Evolutionary conservation across 371 early-diverging fungal genomes (phyloP).

Genomic region (Funneliformis caledonium): DNA sequence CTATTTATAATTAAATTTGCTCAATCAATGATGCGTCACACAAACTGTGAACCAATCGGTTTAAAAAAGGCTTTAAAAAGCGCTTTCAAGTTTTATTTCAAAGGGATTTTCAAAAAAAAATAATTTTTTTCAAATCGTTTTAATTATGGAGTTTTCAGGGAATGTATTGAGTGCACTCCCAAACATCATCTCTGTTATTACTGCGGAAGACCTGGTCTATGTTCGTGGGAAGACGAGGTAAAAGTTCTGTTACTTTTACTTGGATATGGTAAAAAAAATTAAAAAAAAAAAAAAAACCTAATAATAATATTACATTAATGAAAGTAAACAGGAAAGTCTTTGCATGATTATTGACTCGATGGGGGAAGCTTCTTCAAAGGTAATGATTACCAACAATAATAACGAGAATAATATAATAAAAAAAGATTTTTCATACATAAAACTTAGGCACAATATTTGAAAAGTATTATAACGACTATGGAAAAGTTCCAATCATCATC

Average conservation of each 20-base stretch:
- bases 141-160: conserved; percentile 4
- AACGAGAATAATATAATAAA: neutral
- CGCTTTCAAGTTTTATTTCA: no score
- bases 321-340: conserved; percentile 20
- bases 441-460: conserved; percentile 10
- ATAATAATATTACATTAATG: neutral
- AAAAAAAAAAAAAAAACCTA: no score
- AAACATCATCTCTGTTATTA: neutral
- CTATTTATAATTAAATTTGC: no score
- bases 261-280: no score
- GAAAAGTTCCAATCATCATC: neutral
- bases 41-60: no score
- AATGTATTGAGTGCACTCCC: conserved; percentile 13
- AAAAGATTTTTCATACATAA: neutral
- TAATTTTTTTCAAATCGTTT: neutral
- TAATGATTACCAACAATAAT: neutral
- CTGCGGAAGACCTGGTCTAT: neutral
- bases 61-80: no score
- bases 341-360: conserved; percentile 10
- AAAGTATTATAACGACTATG: conserved; percentile 20
- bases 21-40: no score
- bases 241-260: neutral
- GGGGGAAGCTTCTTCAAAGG: conserved; percentile 11
- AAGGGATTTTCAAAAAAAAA: no score
- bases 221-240: neutral